Evolutionary conservation across 768 basidiomycete species (phyloP), one percentile per base, ranked within the genome.

Genomic region (Lactifluus echinatus): DNA sequence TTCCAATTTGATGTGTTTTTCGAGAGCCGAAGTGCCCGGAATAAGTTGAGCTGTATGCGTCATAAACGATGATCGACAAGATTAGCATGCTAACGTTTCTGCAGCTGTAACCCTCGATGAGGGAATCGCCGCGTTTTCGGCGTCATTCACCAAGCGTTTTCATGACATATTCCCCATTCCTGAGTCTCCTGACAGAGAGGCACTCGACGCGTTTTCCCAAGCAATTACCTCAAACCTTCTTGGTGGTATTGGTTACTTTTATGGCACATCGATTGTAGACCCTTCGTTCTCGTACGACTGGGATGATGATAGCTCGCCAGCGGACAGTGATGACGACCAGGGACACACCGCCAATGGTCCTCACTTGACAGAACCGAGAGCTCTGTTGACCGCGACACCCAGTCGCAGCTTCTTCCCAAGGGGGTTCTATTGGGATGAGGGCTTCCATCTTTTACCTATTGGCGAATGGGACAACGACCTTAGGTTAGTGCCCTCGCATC

Each of bases 341-440:
- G 70, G 72, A 17, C 70, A 71, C n/a, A 60, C 51, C 14, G 68
- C 72, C 53, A 73, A 70, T 39, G 87, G 83, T n/a, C 78, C 87
- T 15, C 78, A 71, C 53, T 65, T 92, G 59, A 89, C 87, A 4
- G 85, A 87, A 33, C 85, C 89, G 7, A 83, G 76, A 57, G 80
- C 82, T 19, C 72, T 98, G 19, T 71, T 96, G 62, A 95, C 94
- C 8, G 93, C 91, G 1, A 98, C 95, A 0, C 94, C 94, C 4
- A 95, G 93, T 67, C 79, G 95, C 34, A 93, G 92, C 63, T 98
- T 98, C 76, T 98, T 98, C 76, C 94, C 94, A 0, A 78, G 94
- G 68, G 94, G 94, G 17, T 98, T 98, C 72, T 98, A 98, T 70
- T 98, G 94, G 94, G 94, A 98, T 69, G 94, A 98, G 71, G 94